Base-by-base conservation (phyloP, 2,329 filamentous ascomycete genomes). In the Colletotrichum chrysophilum region DNA sequence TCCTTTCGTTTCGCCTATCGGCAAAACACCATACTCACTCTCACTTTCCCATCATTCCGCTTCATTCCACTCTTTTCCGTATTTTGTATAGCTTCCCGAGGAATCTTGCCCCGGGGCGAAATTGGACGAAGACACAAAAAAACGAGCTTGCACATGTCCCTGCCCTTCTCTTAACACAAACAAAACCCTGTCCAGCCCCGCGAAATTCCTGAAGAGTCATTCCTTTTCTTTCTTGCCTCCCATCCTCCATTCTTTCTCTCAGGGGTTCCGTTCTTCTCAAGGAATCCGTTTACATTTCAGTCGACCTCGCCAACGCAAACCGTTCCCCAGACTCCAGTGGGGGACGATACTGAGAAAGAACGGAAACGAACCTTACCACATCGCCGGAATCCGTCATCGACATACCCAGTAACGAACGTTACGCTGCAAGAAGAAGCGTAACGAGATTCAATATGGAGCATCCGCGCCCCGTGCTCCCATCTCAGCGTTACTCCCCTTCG, bases 401-500 rank as follows among this genome's bases (percentile, higher is more conserved):
- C 66, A 68, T 43, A 70, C 16, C 58, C 58, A 66, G 61, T 38
- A 73, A 70, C 66, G 28, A 48, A 68, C 71, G 55, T 60, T 68
- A n/a, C 32, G 43, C 60, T 71, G 18, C 43, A 18, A 65, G 60
- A 32, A 34, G 32, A 34, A 62, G 58, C 36, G 52, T 14, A 60
- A 56, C 13, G 43, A 21, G 43, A 21, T 24, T 60, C 56, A 48
- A 48, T 36, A 78, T 78, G 77, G 77, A 78, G 78, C 83, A 86
- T 76, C 83, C 85, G 67, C 85, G 87, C 77, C 87, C 88, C 56
- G 85, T 90, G 77, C 83, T 90, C 78, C 85, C 89, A 66, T 88
- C 88, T 67, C 89, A 91, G 80, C 86, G 87, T 79, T 89, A 87
- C 80, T 88, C 88, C 69, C 84, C 85, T 74, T 82, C 85, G 16